Percentiles rank a stretch among this genome's conserved stretches.
Conservation (phyloP, 257 asterid genomes). For the Hygrophila difformis region DNA sequence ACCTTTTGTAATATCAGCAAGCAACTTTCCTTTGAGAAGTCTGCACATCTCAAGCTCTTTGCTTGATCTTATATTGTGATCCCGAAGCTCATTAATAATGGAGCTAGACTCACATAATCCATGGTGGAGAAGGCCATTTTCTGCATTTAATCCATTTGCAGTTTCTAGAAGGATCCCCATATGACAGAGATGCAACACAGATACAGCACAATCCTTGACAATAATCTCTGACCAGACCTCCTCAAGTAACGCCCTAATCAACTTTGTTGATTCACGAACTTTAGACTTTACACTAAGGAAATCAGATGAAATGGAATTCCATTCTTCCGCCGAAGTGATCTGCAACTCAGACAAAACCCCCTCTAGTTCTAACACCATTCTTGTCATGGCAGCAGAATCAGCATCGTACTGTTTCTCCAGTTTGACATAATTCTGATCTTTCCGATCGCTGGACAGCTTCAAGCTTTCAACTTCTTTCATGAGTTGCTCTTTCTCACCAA, state of each 20-base stretch:
- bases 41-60: constrained; percentile 84
- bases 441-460: constrained; percentile 42
- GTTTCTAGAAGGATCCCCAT: constrained; percentile 84
- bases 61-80: constrained; percentile 55
- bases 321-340: constrained; percentile 37
- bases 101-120: constrained; percentile 73
- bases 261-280: constrained; percentile 38
- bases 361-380: constrained; percentile 54
- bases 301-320: constrained; percentile 38
- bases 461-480: constrained; percentile 42
- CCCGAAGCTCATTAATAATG: constrained; percentile 59
- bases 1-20: constrained; percentile 61
- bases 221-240: constrained; percentile 90
- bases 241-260: constrained; percentile 59
- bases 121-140: constrained; percentile 74
- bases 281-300: constrained; percentile 43
- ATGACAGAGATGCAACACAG: constrained; percentile 89
- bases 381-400: constrained; percentile 43
- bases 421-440: constrained; percentile 35
- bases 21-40: constrained; percentile 62
- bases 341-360: constrained; percentile 42
- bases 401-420: constrained; percentile 40
- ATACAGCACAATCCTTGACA: constrained; percentile 71
- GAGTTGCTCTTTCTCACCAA: constrained; percentile 37
- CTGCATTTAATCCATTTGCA: constrained; percentile 68